phyloP scores from a whole-genome alignment of 257 asterid genomes.

The Ligustrum vulgare region DNA sequence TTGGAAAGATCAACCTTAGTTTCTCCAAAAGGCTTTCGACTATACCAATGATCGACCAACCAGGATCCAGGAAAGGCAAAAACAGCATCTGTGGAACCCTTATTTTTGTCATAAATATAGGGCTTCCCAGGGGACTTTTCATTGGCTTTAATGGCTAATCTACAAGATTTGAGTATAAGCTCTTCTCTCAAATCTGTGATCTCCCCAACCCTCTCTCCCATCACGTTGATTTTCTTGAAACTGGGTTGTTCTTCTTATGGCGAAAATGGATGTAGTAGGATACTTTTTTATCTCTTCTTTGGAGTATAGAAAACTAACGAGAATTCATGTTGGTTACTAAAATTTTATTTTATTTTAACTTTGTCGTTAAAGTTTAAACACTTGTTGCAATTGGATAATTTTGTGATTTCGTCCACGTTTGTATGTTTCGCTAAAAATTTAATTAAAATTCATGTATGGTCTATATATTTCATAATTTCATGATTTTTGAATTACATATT shows the following conservation, averaged over 20 bases:
- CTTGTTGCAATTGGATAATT: background rate
- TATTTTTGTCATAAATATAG: constrained; percentile 48
- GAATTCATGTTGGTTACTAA: background rate
- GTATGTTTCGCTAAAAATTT: too few species aligned
- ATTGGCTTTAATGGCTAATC: constrained; percentile 67
- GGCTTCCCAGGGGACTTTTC: constrained; percentile 47
- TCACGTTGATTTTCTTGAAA: constrained; percentile 28
- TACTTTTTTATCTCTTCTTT: too few species aligned
- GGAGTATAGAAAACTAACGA: background rate
- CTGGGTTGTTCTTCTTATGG: background rate
- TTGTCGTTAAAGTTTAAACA: too few species aligned
- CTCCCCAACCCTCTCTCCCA: constrained; percentile 52
- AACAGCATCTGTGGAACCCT: constrained; percentile 45
- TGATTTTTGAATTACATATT: too few species aligned
- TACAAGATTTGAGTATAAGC: constrained; percentile 59
- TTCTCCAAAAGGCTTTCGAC: constrained; percentile 58
- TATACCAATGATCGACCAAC: constrained; percentile 59
- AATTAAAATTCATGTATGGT: too few species aligned
- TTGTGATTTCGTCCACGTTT: background rate
- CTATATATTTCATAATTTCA: too few species aligned
- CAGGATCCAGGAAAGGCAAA: constrained; percentile 78
- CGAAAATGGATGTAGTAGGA: background rate
- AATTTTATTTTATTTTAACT: background rate
- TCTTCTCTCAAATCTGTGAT: constrained; percentile 53
- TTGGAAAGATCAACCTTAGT: constrained; percentile 37